These are phyloP conservation scores for Epichloe aotearoae DNA, from an alignment of 2,329 filamentous ascomycete genomes.

Conservation along the genomic window DNA sequence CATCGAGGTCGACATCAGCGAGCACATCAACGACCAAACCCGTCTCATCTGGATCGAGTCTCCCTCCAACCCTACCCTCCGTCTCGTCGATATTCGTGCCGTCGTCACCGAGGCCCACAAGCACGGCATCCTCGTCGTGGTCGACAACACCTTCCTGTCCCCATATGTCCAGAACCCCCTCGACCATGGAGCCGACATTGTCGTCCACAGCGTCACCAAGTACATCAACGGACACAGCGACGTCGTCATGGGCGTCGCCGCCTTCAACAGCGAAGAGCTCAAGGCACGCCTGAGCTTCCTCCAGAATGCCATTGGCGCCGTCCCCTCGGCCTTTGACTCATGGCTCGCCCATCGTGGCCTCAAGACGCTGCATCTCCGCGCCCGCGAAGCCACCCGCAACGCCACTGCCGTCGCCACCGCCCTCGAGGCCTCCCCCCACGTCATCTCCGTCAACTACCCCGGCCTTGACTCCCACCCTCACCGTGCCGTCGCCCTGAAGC, in stretches of 20 bases:
- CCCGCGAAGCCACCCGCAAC: constrained; percentile 71
- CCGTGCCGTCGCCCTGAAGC: constrained; percentile 69
- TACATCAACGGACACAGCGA: constrained; percentile 98
- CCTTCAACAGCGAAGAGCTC: constrained; percentile 78
- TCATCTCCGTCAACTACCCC: constrained; percentile 90
- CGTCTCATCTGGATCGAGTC: constrained; percentile 94
- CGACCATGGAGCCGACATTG: constrained; percentile 88
- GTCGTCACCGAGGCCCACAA: constrained; percentile 73
- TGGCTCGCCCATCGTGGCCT: constrained; percentile 96
- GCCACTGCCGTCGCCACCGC: constrained; percentile 63
- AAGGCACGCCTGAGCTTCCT: constrained; percentile 72
- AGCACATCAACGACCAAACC: constrained; percentile 76
- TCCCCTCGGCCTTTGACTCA: constrained; percentile 89
- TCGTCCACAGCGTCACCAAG: constrained; percentile 94
- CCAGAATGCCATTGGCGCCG: constrained; percentile 92
- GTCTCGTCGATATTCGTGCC: constrained; percentile 82
- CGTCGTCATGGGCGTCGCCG: constrained; percentile 93
- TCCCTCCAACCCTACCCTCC: constrained; percentile 87
- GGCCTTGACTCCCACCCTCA: constrained; percentile 81
- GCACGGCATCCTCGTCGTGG: constrained; percentile 87
- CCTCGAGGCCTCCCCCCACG: constrained; percentile 63
- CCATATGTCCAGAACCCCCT: constrained; percentile 98
- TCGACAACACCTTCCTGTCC: constrained; percentile 96
- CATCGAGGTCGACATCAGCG: constrained; percentile 77
- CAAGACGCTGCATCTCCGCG: constrained; percentile 91